A percentile compares a stretch with the other conserved stretches of the same genome.
Evolutionary conservation across 1,284 basidiomycete genomes (phyloP).

Genomic region (Caloboletus inedulis): DNA sequence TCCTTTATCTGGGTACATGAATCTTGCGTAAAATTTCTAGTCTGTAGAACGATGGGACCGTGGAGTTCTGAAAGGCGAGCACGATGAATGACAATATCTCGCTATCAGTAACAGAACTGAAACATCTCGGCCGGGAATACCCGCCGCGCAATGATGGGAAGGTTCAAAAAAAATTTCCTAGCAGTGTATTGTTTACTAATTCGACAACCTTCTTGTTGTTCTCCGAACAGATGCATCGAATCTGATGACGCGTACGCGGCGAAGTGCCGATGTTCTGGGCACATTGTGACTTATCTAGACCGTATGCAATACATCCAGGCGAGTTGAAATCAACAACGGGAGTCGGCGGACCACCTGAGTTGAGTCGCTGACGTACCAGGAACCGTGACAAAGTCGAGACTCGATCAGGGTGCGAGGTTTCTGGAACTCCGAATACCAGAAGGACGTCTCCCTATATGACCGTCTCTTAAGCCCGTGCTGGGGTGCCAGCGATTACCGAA

Average conservation of each 20-base stretch:
- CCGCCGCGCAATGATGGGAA: background rate
- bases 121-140: conserved; percentile 7
- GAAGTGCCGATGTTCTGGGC: background rate
- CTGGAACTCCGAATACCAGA: background rate
- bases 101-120: conserved; percentile 9
- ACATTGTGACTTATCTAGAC: background rate
- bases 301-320: background rate
- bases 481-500: background rate
- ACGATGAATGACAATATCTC: background rate
- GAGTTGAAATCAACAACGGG: background rate
- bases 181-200: conserved; percentile 1
- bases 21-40: background rate
- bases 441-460: background rate
- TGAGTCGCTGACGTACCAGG: background rate
- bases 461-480: background rate
- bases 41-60: background rate
- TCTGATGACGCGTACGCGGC: conserved; percentile 5
- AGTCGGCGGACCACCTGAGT: background rate
- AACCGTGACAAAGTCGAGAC: background rate
- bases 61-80: background rate
- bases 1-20: background rate
- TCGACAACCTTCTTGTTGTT: background rate
- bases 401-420: background rate
- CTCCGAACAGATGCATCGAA: conserved; percentile 4
- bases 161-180: background rate